Conservation (phyloP, 108 stramenopile genomes). For the Chaetoceros muelleri region DNA sequence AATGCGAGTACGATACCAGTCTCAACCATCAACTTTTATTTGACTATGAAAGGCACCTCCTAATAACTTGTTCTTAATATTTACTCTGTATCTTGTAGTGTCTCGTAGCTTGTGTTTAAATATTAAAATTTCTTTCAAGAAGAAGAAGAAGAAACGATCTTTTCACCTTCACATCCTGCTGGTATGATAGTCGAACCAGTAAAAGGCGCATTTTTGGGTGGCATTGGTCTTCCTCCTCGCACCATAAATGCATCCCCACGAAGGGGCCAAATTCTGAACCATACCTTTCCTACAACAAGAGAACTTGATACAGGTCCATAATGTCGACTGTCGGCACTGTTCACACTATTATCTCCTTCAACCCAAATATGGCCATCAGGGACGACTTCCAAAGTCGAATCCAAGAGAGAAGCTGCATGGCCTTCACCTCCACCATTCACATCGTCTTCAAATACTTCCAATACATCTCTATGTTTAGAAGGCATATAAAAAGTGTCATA, state of each 20-base stretch:
- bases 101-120: too few species aligned
- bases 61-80: too few species aligned
- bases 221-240: slow-evolving; percentile 23
- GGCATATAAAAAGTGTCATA: not conserved
- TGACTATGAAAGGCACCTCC: too few species aligned
- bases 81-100: too few species aligned
- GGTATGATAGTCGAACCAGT: slow-evolving; percentile 29
- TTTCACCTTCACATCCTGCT: slow-evolving; percentile 35
- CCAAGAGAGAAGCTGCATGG: not conserved
- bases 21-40: too few species aligned
- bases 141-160: too few species aligned
- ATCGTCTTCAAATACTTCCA: slow-evolving; percentile 1
- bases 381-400: slow-evolving; percentile 23
- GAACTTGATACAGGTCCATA: slow-evolving; percentile 88
- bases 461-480: slow-evolving; percentile 9
- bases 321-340: slow-evolving; percentile 79
- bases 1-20: too few species aligned
- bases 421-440: slow-evolving; percentile 1
- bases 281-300: slow-evolving; percentile 75
- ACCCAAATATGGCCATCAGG: slow-evolving; percentile 91
- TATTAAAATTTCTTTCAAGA: too few species aligned
- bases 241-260: slow-evolving; percentile 29
- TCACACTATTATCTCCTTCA: slow-evolving; percentile 85
- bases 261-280: slow-evolving; percentile 80
- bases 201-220: slow-evolving; percentile 12